Evolutionary conservation across 108 stramenopile species (phyloP), one percentile per base, ranked within the genome.

Genomic region (Epithemia pelagica): DNA sequence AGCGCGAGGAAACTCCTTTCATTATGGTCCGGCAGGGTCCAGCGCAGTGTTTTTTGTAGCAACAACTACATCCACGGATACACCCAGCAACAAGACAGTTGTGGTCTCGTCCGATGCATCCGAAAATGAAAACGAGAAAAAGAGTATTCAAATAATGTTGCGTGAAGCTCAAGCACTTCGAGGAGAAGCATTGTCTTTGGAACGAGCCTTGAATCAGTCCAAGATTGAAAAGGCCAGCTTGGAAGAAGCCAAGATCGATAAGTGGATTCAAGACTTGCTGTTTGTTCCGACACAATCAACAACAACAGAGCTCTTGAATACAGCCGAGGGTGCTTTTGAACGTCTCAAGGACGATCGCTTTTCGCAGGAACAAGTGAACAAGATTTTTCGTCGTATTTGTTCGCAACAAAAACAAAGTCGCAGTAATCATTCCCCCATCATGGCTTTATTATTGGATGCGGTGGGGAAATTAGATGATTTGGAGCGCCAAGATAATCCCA

Each of bases 401-500:
- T 78, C 86, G 33, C 28, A 58, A 10, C 53, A 62, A 10, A 52
- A 68, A 10, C 66, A 79, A 56, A 64, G 55, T 22, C 74, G 78
- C 0, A 73, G 70, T 61, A 52, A 57, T 30, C 29, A 52, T 30
- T 65, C 63, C 10, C 69, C 69, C 20, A 57, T 75, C 33, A 32
- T 75, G 30, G 65, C 46, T 52, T 54, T 75, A 59, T 54, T 71
- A 31, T 72, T 90, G 20, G 89, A 90, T 65, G 86, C 89, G 1
- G 81, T 81, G 10, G 76, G 82, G 28, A 83, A 87, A 58, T 67
- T 90, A 10, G 89, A 90, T 58, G 75, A 78, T 46, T 19, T 82
- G 26, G 89, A 90, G 31, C 74, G 78, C 58, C 72, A 83, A 24
- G 81, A 90, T 20, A 90, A 90, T 67, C 86, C 89, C 26, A 90